Evolutionary conservation across 1,284 basidiomycete species (phyloP).

Genomic region (Moesziomyces antarcticus): DNA sequence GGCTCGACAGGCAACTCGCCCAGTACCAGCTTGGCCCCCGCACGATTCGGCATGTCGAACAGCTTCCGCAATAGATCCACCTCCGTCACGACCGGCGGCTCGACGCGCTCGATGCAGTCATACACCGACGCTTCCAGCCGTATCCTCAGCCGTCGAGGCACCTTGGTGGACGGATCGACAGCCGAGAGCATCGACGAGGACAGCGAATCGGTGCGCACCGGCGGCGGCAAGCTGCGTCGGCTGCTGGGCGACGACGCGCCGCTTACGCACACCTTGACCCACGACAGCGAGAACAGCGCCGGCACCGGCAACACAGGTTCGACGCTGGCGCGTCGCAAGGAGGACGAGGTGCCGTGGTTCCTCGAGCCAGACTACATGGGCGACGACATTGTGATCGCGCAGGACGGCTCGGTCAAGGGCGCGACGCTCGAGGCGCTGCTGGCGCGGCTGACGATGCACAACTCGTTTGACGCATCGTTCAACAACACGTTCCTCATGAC

Average conservation of each 20-base stretch:
- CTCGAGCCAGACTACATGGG: conserved; percentile 82
- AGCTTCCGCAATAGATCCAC: conserved; percentile 47
- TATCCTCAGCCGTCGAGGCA: conserved; percentile 40
- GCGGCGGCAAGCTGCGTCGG: conserved; percentile 70
- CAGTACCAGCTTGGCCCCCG: conserved; percentile 28
- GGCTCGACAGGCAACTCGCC: conserved; percentile 31
- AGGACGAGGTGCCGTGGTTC: conserved; percentile 76
- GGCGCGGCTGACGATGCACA: conserved; percentile 87
- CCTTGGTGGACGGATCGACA: conserved; percentile 27
- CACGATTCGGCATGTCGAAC: conserved; percentile 19
- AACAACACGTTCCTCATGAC: conserved; percentile 95
- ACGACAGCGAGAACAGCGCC: conserved; percentile 39
- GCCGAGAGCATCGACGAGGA: conserved; percentile 42
- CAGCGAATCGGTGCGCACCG: conserved; percentile 19
- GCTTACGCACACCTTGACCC: conserved; percentile 22
- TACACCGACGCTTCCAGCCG: conserved; percentile 20
- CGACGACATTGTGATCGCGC: conserved; percentile 83
- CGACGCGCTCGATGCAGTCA: conserved; percentile 36
- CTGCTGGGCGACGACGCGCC: conserved; percentile 78
- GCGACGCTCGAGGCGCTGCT: conserved; percentile 87
- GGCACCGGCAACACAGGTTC: conserved; percentile 17
- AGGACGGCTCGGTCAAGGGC: conserved; percentile 77
- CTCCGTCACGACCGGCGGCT: conserved; percentile 52
- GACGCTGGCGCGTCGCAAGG: conserved; percentile 24
- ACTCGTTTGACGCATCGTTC: conserved; percentile 76